Base-by-base conservation (phyloP, 345 rosid species). In the Eucalyptus virginea region DNA sequence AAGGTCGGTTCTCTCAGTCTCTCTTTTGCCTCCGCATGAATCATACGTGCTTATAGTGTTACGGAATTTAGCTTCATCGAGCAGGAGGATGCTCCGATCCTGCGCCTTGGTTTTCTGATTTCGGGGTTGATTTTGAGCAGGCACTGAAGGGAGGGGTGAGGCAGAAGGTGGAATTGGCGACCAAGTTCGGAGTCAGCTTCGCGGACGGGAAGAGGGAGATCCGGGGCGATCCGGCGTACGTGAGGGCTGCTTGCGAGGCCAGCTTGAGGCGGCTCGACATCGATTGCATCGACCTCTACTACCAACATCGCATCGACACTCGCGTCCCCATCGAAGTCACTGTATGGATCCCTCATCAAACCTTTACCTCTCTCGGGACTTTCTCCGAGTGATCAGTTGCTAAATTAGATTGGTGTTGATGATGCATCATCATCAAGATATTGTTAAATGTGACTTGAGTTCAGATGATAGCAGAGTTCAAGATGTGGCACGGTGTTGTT, bases 181-280 rank as follows among this genome's bases (percentile, higher is more conserved):
- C 97, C n/a, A 96, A 96, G 45, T 96, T 95, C 87, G 97, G 94
- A 1, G 11, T 92, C 58, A 69, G 8, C 44, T 80, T n/a, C 30
- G 88, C 86, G 58, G 94, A 90, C 21, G 95, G 94, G 47, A 91
- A 86, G 5, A 37, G 77, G 13, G 91, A 65, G 89, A 40, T 93
- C 17, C 90, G 91, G 9, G 98, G 96, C 5, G 97, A 95, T 88
- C 96, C 96, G 5, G 92, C 90, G 54, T 94, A 95, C 88, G 94
- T 94, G 8, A 91, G 96, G 81, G 89, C 92, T 56, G 92, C 95
- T 88, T 95, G 97, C 83, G 96, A 95, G 88, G 95, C 89, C 19
- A 96, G 97, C 86, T 93, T 96, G 93, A 94, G 88, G 86, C 92
- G 97, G 87, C 96, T 96, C 80, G 92, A 91, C 18, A 91, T 94